Conservation (phyloP, 139 green algal species). For the Closterium sp. region DNA sequence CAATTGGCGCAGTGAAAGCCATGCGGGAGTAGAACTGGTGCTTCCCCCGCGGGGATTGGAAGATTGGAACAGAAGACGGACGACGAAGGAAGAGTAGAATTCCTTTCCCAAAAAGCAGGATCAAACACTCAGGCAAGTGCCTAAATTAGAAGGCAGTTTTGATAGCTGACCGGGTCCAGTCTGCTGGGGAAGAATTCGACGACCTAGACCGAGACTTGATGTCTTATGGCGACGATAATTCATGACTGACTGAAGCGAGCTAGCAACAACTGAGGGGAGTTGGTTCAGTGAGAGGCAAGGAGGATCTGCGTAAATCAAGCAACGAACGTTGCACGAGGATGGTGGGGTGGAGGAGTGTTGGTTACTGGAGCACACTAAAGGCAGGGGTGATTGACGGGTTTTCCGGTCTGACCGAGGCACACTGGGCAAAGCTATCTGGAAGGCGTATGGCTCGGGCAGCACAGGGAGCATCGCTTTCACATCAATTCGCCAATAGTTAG, state of each 20-base stretch:
- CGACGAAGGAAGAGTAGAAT: not conserved
- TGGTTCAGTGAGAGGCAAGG: too few species aligned
- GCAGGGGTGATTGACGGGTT: too few species aligned
- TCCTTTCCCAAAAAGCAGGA: not conserved
- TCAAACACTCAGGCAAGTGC: not conserved
- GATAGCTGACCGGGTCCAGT: not conserved
- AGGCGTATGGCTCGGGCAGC: not conserved
- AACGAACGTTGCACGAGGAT: too few species aligned
- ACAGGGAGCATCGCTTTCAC: not conserved
- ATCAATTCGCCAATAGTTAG: not conserved
- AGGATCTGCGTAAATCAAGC: too few species aligned
- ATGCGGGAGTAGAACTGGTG: not conserved
- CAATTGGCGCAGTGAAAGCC: not conserved
- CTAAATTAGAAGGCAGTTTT: not conserved
- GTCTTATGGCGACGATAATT: too few species aligned
- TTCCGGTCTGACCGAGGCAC: not conserved
- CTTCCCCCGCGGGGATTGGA: not conserved
- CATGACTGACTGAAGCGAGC: too few species aligned
- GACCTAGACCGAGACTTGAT: not conserved
- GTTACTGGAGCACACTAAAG: too few species aligned
- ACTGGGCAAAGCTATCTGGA: too few species aligned
- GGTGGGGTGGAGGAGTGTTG: too few species aligned
- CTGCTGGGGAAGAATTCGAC: too few species aligned
- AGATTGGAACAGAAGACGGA: not conserved
- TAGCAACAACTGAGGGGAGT: too few species aligned